phyloP scores from a whole-genome alignment of 1,284 basidiomycete species.

The Acaromyces ingoldii region DNA sequence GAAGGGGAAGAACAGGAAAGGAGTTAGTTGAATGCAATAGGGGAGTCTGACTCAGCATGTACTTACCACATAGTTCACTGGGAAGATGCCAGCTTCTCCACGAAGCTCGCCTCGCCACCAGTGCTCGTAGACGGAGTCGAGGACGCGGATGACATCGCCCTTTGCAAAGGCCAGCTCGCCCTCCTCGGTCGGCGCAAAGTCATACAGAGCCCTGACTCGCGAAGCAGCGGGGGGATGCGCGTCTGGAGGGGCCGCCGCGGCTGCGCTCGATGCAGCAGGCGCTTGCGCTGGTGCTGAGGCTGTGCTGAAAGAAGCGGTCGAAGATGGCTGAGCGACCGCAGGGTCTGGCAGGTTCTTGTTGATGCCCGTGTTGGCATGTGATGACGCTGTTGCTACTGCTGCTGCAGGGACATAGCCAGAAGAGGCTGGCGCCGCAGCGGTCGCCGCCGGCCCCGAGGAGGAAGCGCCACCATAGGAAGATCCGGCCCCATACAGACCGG shows the following conservation, averaged over 20 bases:
- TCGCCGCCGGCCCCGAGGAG: conserved; percentile 5
- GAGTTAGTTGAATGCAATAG: background rate
- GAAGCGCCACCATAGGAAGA: no score
- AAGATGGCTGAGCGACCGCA: background rate
- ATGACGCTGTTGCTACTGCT: conserved; percentile 2
- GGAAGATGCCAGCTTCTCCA: conserved; percentile 92
- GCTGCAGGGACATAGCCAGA: background rate
- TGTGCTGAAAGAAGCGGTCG: background rate
- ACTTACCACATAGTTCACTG: conserved; percentile 82
- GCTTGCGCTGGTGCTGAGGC: background rate
- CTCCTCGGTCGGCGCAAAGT: conserved; percentile 79
- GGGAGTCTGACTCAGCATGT: background rate
- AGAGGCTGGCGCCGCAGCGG: background rate
- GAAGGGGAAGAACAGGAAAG: background rate
- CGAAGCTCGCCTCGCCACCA: conserved; percentile 97
- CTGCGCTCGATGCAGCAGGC: conserved; percentile 38
- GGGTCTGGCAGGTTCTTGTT: conserved; percentile 10
- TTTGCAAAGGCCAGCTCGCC: conserved; percentile 89
- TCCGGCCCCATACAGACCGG: no score
- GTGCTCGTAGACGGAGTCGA: conserved; percentile 90
- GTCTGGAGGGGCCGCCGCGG: conserved; percentile 50
- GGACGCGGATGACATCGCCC: conserved; percentile 91
- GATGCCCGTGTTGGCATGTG: background rate
- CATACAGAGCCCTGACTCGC: conserved; percentile 76
- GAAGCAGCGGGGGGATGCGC: conserved; percentile 41